Conservation (phyloP, 177 flowering plant genomes). For the Vitis hybrid region DNA sequence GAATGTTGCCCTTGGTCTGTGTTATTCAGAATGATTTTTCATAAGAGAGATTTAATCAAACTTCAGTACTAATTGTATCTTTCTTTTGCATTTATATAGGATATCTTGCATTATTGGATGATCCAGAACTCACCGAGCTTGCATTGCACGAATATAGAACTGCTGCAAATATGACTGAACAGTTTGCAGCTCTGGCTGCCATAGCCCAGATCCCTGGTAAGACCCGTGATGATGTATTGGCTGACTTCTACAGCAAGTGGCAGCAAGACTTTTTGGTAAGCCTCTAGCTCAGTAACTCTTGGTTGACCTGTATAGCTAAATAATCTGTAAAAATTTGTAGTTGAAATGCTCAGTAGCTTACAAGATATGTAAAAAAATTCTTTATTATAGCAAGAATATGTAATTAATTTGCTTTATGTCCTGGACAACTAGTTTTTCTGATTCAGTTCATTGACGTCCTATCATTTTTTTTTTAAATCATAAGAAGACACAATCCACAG, state of each 20-base stretch:
- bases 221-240: conserved; percentile 71
- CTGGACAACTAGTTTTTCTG: no score
- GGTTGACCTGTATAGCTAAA: neutral
- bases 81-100: conserved; percentile 32
- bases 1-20: conserved; percentile 76
- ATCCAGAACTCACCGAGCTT: conserved; percentile 61
- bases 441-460: no score
- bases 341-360: no score
- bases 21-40: neutral
- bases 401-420: no score
- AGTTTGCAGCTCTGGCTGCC: conserved; percentile 43
- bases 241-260: conserved; percentile 94
- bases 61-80: neutral
- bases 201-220: conserved; percentile 68
- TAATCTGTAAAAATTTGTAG: no score
- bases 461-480: no score
- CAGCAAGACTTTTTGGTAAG: conserved; percentile 84
- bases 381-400: no score
- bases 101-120: conserved; percentile 76
- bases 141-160: conserved; percentile 70
- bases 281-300: neutral
- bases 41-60: neutral
- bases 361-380: no score
- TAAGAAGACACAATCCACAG: no score
- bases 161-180: conserved; percentile 96